Conservation (phyloP, 805 yeast species). For the Candida boleticola region DNA sequence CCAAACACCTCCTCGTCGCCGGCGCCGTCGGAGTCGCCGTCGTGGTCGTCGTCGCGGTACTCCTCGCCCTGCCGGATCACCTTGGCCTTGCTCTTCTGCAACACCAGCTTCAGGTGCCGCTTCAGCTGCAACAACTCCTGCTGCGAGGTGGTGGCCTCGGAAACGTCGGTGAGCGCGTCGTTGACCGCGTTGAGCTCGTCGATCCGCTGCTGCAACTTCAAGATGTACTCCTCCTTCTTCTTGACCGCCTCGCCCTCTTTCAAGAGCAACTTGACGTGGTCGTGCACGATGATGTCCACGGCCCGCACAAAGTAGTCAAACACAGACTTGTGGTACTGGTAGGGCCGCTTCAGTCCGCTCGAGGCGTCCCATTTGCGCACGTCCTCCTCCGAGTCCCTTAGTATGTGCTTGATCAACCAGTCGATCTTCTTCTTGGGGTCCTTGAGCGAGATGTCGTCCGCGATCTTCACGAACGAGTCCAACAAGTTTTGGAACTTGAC, state of each 20-base stretch:
- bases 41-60: background rate
- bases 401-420: slow-evolving; percentile 29
- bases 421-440: slow-evolving; percentile 56
- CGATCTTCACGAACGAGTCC: slow-evolving; percentile 48
- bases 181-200: slow-evolving; percentile 24
- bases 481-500: slow-evolving; percentile 50
- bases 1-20: background rate
- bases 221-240: slow-evolving; percentile 20
- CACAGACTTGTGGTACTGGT: slow-evolving; percentile 43
- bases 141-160: background rate
- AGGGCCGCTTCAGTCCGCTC: slow-evolving; percentile 19
- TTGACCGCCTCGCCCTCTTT: slow-evolving; percentile 28
- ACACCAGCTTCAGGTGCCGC: background rate
- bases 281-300: slow-evolving; percentile 54
- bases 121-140: background rate
- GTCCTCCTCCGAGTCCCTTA: slow-evolving; percentile 3
- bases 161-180: slow-evolving; percentile 15
- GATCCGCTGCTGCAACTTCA: slow-evolving; percentile 22
- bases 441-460: slow-evolving; percentile 57
- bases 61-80: background rate
- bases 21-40: background rate
- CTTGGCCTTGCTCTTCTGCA: background rate
- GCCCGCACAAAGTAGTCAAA: slow-evolving; percentile 61
- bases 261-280: slow-evolving; percentile 45
- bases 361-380: slow-evolving; percentile 10